Evolutionary conservation across 495 filamentous ascomycete genomes (phyloP).

Genomic region (Cercophora newfieldiana): DNA sequence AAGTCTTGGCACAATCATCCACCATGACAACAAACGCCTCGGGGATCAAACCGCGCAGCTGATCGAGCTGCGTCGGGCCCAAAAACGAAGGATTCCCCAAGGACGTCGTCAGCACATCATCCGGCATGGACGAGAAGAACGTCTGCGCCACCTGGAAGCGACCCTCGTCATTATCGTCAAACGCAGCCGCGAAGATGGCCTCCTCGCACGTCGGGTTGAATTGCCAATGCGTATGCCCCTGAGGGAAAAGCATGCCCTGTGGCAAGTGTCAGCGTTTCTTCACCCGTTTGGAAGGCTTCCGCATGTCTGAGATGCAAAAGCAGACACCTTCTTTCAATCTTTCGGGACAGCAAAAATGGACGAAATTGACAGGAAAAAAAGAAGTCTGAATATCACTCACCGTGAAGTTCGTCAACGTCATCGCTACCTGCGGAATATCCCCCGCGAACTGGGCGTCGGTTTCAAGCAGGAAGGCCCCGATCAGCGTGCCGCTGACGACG

Average conservation of each 20-base stretch:
- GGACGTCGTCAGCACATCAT: conserved; percentile 47
- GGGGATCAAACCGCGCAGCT: conserved; percentile 47
- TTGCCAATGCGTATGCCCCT: conserved; percentile 48
- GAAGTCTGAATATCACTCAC: too few species aligned
- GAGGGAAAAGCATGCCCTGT: conserved; percentile 41
- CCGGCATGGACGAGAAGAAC: conserved; percentile 48
- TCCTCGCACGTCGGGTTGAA: conserved; percentile 53
- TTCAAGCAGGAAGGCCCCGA: conserved; percentile 50
- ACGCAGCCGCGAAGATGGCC: conserved; percentile 50
- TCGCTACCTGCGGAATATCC: conserved; percentile 31
- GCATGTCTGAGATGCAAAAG: too few species aligned
- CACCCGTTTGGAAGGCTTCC: too few species aligned
- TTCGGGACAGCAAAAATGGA: too few species aligned
- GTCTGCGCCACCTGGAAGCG: conserved; percentile 48
- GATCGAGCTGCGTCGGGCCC: conserved; percentile 46
- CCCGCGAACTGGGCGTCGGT: conserved; percentile 39
- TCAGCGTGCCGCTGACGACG: conserved; percentile 43
- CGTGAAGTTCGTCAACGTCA: conserved; percentile 48
- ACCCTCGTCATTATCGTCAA: conserved; percentile 52
- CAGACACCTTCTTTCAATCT: too few species aligned
- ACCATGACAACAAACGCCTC: conserved; percentile 47
- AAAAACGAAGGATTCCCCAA: conserved; percentile 35
- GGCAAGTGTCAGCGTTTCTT: too few species aligned
- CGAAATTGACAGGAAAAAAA: too few species aligned
- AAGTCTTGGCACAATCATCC: conserved; percentile 46